Conservation (phyloP, 148 eudicot species). For the Spergularia marina region DNA sequence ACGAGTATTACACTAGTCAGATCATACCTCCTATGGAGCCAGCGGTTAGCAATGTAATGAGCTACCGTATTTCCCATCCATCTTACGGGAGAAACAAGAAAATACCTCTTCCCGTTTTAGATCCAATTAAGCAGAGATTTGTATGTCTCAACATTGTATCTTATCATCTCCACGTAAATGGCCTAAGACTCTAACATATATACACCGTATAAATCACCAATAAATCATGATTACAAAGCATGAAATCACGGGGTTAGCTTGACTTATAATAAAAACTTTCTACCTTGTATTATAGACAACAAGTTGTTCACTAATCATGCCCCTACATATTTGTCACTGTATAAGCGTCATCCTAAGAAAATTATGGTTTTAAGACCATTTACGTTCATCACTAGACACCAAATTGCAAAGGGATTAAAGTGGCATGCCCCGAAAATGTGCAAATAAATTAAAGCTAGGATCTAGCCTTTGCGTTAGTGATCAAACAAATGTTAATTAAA, state of each 20-base stretch:
- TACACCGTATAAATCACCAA: background rate
- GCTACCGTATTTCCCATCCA: no score
- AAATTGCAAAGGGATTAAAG: background rate
- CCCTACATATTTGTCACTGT: slow-evolving; percentile 2
- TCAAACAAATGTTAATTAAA: no score
- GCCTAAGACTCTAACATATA: no score
- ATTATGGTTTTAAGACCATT: background rate
- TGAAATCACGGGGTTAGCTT: background rate
- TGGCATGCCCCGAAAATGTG: background rate
- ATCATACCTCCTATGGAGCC: no score
- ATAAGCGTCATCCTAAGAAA: slow-evolving; percentile 9
- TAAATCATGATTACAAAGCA: background rate
- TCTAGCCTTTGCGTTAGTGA: no score
- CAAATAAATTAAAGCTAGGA: background rate
- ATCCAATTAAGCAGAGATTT: no score
- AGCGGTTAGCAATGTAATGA: no score
- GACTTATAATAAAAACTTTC: background rate
- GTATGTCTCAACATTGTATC: no score
- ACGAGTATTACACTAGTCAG: no score
- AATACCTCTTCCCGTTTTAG: no score
- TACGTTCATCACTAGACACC: background rate
- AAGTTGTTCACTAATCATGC: background rate
- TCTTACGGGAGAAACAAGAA: no score
- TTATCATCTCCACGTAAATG: no score
- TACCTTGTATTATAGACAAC: background rate